Conservation (phyloP, 108 stramenopile genomes). For the Skeletonema marinoi region DNA sequence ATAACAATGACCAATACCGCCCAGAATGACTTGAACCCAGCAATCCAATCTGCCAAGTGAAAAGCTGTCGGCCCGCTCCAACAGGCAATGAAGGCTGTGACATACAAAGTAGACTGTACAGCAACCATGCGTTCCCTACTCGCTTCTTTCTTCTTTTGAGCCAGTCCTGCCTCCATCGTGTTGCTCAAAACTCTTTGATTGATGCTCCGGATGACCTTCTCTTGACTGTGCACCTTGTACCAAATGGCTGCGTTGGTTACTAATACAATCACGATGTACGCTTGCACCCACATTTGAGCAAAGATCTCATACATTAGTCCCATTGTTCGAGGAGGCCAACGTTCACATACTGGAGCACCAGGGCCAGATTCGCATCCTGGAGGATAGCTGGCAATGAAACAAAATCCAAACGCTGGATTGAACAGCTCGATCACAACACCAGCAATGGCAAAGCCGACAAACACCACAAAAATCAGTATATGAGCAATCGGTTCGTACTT, state of each 20-base stretch:
- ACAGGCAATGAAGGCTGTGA: not conserved
- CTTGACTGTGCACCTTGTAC: not conserved
- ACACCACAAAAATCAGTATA: not conserved
- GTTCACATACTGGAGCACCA: not conserved
- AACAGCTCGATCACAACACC: not conserved
- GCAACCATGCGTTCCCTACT: not conserved
- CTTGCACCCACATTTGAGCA: conserved; percentile 11
- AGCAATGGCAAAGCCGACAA: no score
- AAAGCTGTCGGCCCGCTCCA: conserved; percentile 7
- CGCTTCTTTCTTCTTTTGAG: not conserved
- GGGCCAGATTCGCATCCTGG: conserved; percentile 4
- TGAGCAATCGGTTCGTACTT: not conserved
- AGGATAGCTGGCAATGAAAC: conserved; percentile 10
- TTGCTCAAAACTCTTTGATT: no score
- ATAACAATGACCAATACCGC: not conserved
- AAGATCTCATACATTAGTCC: conserved; percentile 5
- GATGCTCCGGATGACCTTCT: not conserved
- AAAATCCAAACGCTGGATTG: conserved; percentile 4
- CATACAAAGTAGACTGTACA: conserved; percentile 6
- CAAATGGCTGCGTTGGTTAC: not conserved
- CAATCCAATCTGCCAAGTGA: conserved; percentile 5
- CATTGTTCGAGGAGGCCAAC: not conserved
- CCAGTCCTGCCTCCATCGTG: not conserved
- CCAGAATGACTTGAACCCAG: conserved; percentile 13
- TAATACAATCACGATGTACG: conserved; percentile 2